These are phyloP conservation scores for Glycine tomentella DNA, from an alignment of 306 rosid genomes.

Conservation along the genomic window DNA sequence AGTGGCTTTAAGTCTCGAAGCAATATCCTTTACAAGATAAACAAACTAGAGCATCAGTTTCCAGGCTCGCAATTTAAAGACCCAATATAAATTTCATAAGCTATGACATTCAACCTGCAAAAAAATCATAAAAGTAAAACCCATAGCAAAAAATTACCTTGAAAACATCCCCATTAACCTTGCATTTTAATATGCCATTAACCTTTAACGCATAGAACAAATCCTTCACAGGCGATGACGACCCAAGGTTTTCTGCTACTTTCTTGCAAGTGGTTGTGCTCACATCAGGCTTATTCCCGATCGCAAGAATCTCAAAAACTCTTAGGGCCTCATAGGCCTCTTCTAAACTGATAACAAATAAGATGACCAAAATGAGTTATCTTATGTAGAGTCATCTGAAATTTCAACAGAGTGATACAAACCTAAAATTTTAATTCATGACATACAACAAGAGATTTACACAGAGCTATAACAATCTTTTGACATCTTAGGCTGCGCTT, in stretches of 20 bases:
- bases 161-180: slow-evolving; percentile 54
- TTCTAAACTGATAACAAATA: slow-evolving; percentile 69
- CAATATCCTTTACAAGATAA: slow-evolving; percentile 63
- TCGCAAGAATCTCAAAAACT: slow-evolving; percentile 76
- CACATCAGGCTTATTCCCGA: slow-evolving; percentile 65
- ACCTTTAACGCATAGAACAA: slow-evolving; percentile 77
- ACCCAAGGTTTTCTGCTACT: slow-evolving; percentile 68
- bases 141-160: slow-evolving; percentile 64
- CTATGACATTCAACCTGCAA: slow-evolving; percentile 32
- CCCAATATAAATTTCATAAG: slow-evolving; percentile 23
- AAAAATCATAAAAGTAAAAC: slow-evolving; percentile 12
- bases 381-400: neutral
- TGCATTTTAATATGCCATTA: slow-evolving; percentile 73
- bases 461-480: slow-evolving; percentile 5
- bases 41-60: slow-evolving; percentile 30
- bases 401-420: slow-evolving; percentile 1
- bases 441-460: neutral
- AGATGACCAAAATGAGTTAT: slow-evolving; percentile 35
- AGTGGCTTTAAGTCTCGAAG: slow-evolving; percentile 64
- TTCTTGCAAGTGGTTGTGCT: slow-evolving; percentile 59
- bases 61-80: slow-evolving; percentile 39
- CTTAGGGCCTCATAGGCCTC: slow-evolving; percentile 80
- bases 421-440: neutral
- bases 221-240: slow-evolving; percentile 69
- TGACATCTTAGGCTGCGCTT: neutral